Base-by-base conservation (phyloP, 2,329 filamentous ascomycete species). In the Microsporum audouinii region DNA sequence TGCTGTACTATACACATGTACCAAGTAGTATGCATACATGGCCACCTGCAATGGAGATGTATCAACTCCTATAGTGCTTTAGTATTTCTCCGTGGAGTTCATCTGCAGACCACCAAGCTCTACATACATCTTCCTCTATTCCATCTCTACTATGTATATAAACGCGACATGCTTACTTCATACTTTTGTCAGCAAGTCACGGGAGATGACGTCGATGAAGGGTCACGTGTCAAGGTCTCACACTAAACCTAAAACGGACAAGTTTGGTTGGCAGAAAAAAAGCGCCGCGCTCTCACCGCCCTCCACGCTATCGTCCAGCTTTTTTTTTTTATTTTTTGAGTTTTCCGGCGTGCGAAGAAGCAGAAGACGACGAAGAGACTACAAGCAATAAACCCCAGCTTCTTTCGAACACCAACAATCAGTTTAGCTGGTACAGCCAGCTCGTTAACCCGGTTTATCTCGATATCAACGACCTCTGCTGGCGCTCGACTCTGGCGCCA, bases 241-340 rank as follows among this genome's bases (percentile, higher is more conserved):
- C 51, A n/a, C 51, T 55, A 55, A 17, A 5, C 51, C 55, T 6
- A 1, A 14, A 7, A 12, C 3, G 23, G 27, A 2, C 55, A 17
- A 57, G 55, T n/a, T 8, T 14, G n/a, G 0, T 8, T 27, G 39
- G 55, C 55, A 43, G 55, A 53, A 60, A 49, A 49, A 60, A 56
- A 41, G 39, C 23, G 27, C 29, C 39, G 49, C 51, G 51, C 47
- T 23, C 41, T 60, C 58, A 60, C 58, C 58, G 58, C 58, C 51
- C 43, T 39, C 27, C 43, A 23, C 58, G 31, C 47, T 36, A 10
- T 49, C 31, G 43, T 33, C 31, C 43, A n/a, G 39, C 39, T 43
- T 41, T 14, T 41, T 41, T 36, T 5, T 36, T 36, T 36, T 36
- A 36, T 29, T 17, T 36, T 59, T 59, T 51, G 41, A 59, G 57